phyloP scores from a whole-genome alignment of 495 filamentous ascomycete species.

The Chaetomium tenue region DNA sequence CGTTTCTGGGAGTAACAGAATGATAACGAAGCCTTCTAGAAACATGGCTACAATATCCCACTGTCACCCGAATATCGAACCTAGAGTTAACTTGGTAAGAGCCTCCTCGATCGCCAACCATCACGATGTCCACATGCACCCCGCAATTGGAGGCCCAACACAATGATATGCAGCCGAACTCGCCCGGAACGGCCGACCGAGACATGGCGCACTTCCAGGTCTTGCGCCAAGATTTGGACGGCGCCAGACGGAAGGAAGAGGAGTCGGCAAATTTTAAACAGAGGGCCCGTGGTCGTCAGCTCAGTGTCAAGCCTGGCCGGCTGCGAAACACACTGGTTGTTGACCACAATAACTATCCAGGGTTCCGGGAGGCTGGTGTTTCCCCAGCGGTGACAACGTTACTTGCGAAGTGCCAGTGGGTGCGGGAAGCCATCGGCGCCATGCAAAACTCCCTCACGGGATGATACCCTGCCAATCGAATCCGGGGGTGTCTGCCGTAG shows the following conservation, averaged over 20 bases:
- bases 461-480: slow-evolving; percentile 38
- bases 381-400: slow-evolving; percentile 8
- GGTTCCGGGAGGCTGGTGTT: slow-evolving; percentile 15
- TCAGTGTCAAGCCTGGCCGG: background rate
- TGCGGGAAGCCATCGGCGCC: slow-evolving; percentile 24
- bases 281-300: background rate
- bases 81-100: background rate
- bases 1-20: slow-evolving; percentile 22
- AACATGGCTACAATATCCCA: slow-evolving; percentile 19
- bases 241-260: background rate
- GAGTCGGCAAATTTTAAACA: background rate
- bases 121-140: slow-evolving; percentile 21
- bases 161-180: background rate
- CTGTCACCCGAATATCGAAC: slow-evolving; percentile 25
- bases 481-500: slow-evolving; percentile 35
- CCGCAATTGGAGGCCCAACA: slow-evolving; percentile 16
- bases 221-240: slow-evolving; percentile 1
- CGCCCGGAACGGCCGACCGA: slow-evolving; percentile 12
- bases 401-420: slow-evolving; percentile 24
- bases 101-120: slow-evolving; percentile 15
- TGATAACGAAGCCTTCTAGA: slow-evolving; percentile 31
- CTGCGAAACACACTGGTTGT: background rate
- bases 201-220: slow-evolving; percentile 16
- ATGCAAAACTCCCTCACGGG: slow-evolving; percentile 36
- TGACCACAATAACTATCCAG: slow-evolving; percentile 9